Base-by-base conservation (phyloP, 73 alveolate genomes). In the Effrenium voratum region DNA sequence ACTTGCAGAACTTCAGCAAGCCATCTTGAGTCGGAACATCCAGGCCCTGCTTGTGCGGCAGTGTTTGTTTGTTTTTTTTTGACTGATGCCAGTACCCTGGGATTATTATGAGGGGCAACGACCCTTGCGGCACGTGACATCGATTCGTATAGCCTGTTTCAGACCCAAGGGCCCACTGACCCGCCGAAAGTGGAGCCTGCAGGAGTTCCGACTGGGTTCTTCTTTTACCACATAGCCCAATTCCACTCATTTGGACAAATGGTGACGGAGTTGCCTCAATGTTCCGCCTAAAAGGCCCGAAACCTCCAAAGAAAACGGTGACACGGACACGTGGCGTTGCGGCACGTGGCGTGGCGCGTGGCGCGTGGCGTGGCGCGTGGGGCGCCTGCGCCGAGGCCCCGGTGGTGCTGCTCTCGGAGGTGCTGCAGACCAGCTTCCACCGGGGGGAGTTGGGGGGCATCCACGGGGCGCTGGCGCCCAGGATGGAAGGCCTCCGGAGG, bases 401-500 rank as follows among this genome's bases (percentile, higher is more conserved):
- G 28, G 36, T 82, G 92, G 34, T 82, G 40, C 73, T 82, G 19
- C 50, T 82, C 50, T 43, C 70, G 47, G 92, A 82, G 52, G 50
- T 82, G 75, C 50, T 82, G 49, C 28, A 12, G 40, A 36, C 43
- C 19, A 41, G 75, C 73, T 82, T 32, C 49, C 52, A 50, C 38
- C 92, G 92, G 26, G 75, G 92, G 52, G 92, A 34, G 36, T 73
- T 72, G 52, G 49, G 10, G 13, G 45, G 4, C 34, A 44, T 55
- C 70, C 70, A 46, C 47, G 45, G 46, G 70, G 70, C 44, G 70
- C 70, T 80, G 47, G 43, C 46, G 66, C 70, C 91, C 91, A 22
- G 46, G 46, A 46, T 80, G 15, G 91, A 80, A 80, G 91, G 91
- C n/a, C n/a, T n/a, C n/a, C n/a, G n/a, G n/a, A n/a, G n/a, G n/a